A percentile compares a stretch with the other conserved stretches of the same genome.
These are phyloP conservation scores for Apophysomyces elegans DNA, from an alignment of 371 early-diverging fungal species.

Conservation along the genomic window DNA sequence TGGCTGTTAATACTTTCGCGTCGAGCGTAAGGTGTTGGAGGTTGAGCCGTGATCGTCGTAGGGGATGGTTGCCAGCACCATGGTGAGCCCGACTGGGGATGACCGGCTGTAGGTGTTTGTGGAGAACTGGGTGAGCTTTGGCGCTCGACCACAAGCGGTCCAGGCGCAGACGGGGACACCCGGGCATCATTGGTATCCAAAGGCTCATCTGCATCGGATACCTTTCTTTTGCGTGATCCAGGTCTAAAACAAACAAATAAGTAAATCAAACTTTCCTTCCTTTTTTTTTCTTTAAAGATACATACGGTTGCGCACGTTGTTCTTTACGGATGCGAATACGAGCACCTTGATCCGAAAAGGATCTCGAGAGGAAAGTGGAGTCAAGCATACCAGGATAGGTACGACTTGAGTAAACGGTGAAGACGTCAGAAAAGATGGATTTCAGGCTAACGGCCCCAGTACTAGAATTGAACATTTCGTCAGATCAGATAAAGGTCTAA, in stretches of 20 bases:
- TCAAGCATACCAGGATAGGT: conserved; percentile 91
- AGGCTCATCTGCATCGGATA: conserved; percentile 21
- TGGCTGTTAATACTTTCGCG: conserved; percentile 29
- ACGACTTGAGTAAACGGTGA: conserved; percentile 85
- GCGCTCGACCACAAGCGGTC: not conserved
- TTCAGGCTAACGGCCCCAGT: conserved; percentile 34
- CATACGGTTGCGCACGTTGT: conserved; percentile 47
- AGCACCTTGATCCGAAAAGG: conserved; percentile 58
- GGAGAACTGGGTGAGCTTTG: conserved; percentile 1
- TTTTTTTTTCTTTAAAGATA: not conserved
- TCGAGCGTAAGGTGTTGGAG: conserved; percentile 15
- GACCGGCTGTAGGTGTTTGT: not conserved
- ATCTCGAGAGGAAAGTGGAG: conserved; percentile 53
- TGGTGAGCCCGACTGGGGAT: not conserved
- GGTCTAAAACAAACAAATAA: conserved; percentile 10
- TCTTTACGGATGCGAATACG: conserved; percentile 59
- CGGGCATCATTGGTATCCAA: not conserved
- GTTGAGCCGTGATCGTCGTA: not conserved
- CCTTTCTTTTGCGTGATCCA: conserved; percentile 34
- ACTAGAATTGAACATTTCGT: conserved; percentile 9
- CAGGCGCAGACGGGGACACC: not conserved
- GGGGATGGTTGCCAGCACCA: conserved; percentile 4
- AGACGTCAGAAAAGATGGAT: conserved; percentile 58
- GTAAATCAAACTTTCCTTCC: not conserved
- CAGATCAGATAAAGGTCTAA: not conserved